Base-by-base conservation (phyloP, 2,329 filamentous ascomycete genomes). In the Penicillium capsulatum region DNA sequence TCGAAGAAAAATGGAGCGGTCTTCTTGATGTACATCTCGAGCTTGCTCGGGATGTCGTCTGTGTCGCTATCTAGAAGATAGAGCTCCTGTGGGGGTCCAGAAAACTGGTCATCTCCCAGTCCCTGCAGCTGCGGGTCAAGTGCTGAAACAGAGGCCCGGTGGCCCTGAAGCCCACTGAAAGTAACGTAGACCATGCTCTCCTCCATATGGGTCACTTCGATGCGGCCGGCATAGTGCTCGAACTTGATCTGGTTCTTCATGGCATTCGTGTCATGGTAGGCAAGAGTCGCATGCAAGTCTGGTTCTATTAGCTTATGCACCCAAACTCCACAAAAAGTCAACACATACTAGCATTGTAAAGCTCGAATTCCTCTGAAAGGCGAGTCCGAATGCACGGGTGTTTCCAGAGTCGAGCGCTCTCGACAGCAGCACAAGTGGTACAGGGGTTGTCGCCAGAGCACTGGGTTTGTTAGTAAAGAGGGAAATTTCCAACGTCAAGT, bases 391-490 rank as follows among this genome's bases (percentile, higher is more conserved):
- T 70, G 48, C 78, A 81, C 6, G 71, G 73, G 42, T 75, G 70
- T 51, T 79, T 80, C 78, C 78, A 81, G 14, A 81, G 50, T 28
- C 78, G 70, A 24, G 78, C 77, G 42, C 72, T 76, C 52, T 79
- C 76, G n/a, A 81, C 74, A 44, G 72, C 73, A 35, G 68, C 68
- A 47, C 78, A 81, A 7, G 76, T 78, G 17, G 65, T 73, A 55
- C 78, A 81, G 11, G 78, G 78, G 27, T 69, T 79, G 14, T 76
- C 76, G 22, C 75, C 74, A 7, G 77, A 80, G 50, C 78, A 81
- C 61, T 69, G 42, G 13, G n/a, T 6, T 28, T 11, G 13, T 28
- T 22, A 38, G 51, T 16, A 50, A 41, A 17, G 3, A 34, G 11
- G 2, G 16, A 10, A 4, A 17, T 13, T 16, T 13, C 24, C 10